Base-by-base conservation (phyloP, 371 early-diverging fungal species). In the Rhizopus sp. region DNA sequence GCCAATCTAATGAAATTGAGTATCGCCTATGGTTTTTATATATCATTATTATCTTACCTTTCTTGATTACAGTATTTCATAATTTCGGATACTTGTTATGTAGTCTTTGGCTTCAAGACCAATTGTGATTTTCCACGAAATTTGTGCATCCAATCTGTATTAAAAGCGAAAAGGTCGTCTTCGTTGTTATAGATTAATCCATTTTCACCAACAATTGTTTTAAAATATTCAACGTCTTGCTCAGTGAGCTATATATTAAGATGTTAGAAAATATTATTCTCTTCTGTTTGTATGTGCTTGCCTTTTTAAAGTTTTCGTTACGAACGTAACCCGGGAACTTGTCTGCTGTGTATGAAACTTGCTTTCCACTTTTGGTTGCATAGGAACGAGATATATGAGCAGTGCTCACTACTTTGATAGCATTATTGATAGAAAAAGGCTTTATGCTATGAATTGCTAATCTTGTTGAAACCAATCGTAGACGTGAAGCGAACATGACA, bases 141-240 rank as follows among this genome's bases (percentile, higher is more conserved):
- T 73, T 95, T 95, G 63, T 85, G 81, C 85, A 95, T 84, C 97
- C 98, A 98, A 74, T 97, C 97, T 37, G 81, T 76, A 62, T 93
- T 93, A 69, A 81, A 93, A 7, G 78, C 58, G 39, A 80, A 73
- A 13, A 89, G 59, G 50, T 86, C 87, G 31, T 86, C 85, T 34
- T 59, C 61, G 16, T 75, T 79, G 30, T 76, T 72, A 29, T 77
- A 72, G 12, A 85, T 76, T 13, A 76, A 51, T 13, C 75, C 73
- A 47, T 60, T 67, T 9, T 78, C 77, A 7, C 81, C 75, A 16
- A 88, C 73, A 58, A 87, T 73, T 2, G 85, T 77, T 38, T 73
- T 70, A 57, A 92, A 89, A 63, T 76, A 75, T 1, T 67, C 68
- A 8, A 92, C 73, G 50, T 92, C 90, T 15, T 77, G 72, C 34